Evolutionary conservation across 2,329 filamentous ascomycete species (phyloP).

Genomic region (Hyphodiscus sp.): DNA sequence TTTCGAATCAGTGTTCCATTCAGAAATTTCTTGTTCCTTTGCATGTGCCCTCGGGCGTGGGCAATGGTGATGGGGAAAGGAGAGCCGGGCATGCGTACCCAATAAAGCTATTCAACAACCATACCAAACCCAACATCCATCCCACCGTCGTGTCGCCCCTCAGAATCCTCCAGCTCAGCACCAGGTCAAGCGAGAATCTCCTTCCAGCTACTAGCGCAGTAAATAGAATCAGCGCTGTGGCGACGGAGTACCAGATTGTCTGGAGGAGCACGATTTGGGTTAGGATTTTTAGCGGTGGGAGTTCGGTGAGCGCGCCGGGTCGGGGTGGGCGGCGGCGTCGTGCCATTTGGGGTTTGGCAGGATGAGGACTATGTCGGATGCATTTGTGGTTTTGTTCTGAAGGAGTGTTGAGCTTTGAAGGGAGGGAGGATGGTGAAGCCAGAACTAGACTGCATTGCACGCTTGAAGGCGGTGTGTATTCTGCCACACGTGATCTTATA

Average conservation of each 20-base stretch:
- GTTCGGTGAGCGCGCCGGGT: constrained; percentile 59
- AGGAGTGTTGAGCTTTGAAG: not conserved
- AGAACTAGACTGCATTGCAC: not conserved
- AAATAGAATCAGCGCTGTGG: constrained; percentile 58
- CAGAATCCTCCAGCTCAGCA: constrained; percentile 58
- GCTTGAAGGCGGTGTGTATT: constrained; percentile 2
- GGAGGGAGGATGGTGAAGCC: not conserved
- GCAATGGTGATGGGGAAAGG: not conserved
- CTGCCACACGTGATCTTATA: constrained; percentile 7
- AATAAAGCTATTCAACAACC: constrained; percentile 58
- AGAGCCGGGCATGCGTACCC: constrained; percentile 43
- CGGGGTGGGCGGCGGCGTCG: constrained; percentile 55
- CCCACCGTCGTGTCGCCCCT: constrained; percentile 63
- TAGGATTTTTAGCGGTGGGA: constrained; percentile 60
- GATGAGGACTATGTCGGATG: constrained; percentile 4
- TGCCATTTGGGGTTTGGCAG: constrained; percentile 17
- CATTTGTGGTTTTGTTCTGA: constrained; percentile 4
- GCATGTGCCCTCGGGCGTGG: not conserved
- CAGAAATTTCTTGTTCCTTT: no score
- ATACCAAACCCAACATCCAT: constrained; percentile 62
- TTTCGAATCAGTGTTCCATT: not conserved
- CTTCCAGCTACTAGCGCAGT: constrained; percentile 60
- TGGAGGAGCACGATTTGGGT: constrained; percentile 61
- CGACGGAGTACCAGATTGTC: constrained; percentile 55
- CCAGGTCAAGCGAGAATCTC: constrained; percentile 48